These are phyloP conservation scores for Selenicereus undatus DNA, from an alignment of 148 eudicot genomes.

Conservation along the genomic window DNA sequence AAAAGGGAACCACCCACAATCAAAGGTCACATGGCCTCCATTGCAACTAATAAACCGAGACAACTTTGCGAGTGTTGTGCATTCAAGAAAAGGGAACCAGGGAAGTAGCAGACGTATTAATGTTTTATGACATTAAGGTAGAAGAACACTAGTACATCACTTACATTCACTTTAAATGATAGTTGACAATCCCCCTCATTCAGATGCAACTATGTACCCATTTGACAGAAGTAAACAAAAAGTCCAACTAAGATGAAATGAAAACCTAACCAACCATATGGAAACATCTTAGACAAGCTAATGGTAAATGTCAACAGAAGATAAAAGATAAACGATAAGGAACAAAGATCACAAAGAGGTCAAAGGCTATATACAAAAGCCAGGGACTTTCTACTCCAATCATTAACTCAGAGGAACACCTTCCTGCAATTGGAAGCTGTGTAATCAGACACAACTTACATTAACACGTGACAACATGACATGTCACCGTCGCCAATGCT, in stretches of 20 bases:
- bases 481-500: constrained; percentile 44
- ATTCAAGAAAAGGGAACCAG: not conserved
- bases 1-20: not conserved
- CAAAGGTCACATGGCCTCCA: not conserved
- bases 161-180: constrained; percentile 19
- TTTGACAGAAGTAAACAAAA: constrained; percentile 6
- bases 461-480: constrained; percentile 34
- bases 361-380: constrained; percentile 23
- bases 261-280: not conserved
- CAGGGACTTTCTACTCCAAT: constrained; percentile 7
- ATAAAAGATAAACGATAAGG: not conserved
- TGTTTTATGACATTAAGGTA: constrained; percentile 20
- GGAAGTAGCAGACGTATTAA: constrained; percentile 9
- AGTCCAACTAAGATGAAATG: constrained; percentile 7
- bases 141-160: constrained; percentile 20
- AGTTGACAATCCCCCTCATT: constrained; percentile 9
- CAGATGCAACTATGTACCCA: constrained; percentile 23
- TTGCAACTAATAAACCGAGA: not conserved
- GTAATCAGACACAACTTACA: constrained; percentile 40
- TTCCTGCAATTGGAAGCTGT: constrained; percentile 21
- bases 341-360: constrained; percentile 7
- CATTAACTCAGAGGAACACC: constrained; percentile 13
- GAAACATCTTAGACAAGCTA: constrained; percentile 9
- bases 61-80: constrained; percentile 7
- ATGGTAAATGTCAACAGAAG: constrained; percentile 4